Percentiles rank a stretch among this genome's conserved stretches.
phyloP scores from a whole-genome alignment of 2,329 filamentous ascomycete species.

The Colletotrichum cuscutae region DNA sequence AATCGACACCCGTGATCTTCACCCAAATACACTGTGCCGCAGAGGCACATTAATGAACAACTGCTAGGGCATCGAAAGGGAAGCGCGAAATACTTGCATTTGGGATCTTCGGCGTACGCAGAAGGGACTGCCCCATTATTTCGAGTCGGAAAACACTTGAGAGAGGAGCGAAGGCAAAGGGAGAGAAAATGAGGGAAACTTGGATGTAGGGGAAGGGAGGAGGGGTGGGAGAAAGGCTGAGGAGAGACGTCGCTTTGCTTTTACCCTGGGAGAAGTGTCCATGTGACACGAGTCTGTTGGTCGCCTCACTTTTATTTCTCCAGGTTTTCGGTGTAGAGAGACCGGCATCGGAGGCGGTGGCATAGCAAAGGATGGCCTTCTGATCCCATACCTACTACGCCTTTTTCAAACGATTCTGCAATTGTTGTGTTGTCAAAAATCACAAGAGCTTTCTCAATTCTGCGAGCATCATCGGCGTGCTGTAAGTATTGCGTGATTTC shows the following conservation, averaged over 20 bases:
- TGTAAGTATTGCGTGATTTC: neutral
- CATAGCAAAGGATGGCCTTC: neutral
- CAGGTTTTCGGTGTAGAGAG: conserved; percentile 8
- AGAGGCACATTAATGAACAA: conserved; percentile 30
- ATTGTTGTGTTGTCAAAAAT: neutral
- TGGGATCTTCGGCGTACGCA: conserved; percentile 35
- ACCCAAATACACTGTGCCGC: conserved; percentile 21
- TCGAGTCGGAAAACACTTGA: conserved; percentile 23
- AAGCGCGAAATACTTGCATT: conserved; percentile 32
- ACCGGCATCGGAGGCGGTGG: neutral
- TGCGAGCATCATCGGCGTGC: neutral
- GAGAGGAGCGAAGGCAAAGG: neutral
- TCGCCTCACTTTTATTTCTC: neutral
- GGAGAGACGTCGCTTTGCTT: neutral
- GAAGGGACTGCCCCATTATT: conserved; percentile 33
- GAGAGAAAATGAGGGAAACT: neutral
- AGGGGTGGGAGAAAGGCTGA: neutral
- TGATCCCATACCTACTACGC: conserved; percentile 15
- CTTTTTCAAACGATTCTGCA: neutral
- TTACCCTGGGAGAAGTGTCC: neutral
- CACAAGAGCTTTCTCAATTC: neutral
- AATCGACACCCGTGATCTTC: conserved; percentile 12
- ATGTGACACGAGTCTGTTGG: conserved; percentile 1
- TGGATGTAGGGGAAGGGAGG: conserved; percentile 1
- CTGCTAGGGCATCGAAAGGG: conserved; percentile 16